A percentile compares a stretch with the other conserved stretches of the same genome.
phyloP scores from a whole-genome alignment of 2,329 filamentous ascomycete genomes.

The Penicillium sp. region DNA sequence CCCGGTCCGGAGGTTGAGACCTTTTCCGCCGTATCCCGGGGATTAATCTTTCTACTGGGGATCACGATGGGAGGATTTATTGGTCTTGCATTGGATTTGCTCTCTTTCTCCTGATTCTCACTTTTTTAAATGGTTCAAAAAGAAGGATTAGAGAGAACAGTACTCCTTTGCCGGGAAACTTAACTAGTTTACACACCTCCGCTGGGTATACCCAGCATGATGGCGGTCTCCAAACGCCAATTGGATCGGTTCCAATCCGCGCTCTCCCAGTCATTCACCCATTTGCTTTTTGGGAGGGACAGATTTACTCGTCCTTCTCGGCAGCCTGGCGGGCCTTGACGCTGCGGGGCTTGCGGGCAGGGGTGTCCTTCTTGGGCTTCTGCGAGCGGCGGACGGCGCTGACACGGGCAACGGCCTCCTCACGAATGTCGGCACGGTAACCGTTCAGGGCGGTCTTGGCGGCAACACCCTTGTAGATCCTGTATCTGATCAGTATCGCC shows the following conservation, averaged over 20 bases:
- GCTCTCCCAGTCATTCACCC: neutral
- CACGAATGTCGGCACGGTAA: slow-evolving; percentile 80
- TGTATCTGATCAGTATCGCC: slow-evolving; percentile 37
- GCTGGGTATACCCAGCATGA: neutral
- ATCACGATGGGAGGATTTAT: neutral
- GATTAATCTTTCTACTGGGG: neutral
- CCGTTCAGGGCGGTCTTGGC: slow-evolving; percentile 76
- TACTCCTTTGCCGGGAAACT: neutral
- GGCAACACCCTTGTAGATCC: slow-evolving; percentile 88
- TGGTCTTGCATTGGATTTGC: neutral
- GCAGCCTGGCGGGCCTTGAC: slow-evolving; percentile 72
- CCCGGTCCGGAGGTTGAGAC: neutral
- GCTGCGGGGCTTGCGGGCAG: slow-evolving; percentile 74
- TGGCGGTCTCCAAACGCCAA: neutral
- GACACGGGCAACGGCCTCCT: slow-evolving; percentile 79
- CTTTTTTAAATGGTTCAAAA: neutral
- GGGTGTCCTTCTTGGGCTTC: slow-evolving; percentile 72
- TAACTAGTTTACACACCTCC: neutral
- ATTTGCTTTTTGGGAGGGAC: neutral
- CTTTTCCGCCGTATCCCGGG: neutral
- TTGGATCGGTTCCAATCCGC: neutral
- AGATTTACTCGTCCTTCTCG: slow-evolving; percentile 38
- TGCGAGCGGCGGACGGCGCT: slow-evolving; percentile 81
- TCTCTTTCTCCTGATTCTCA: neutral
- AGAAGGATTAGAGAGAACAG: neutral